Percentiles rank a stretch among this genome's conserved stretches.
Evolutionary conservation across 2,329 filamentous ascomycete genomes (phyloP).

Genomic region (Phaeosphaeriaceae sp.): DNA sequence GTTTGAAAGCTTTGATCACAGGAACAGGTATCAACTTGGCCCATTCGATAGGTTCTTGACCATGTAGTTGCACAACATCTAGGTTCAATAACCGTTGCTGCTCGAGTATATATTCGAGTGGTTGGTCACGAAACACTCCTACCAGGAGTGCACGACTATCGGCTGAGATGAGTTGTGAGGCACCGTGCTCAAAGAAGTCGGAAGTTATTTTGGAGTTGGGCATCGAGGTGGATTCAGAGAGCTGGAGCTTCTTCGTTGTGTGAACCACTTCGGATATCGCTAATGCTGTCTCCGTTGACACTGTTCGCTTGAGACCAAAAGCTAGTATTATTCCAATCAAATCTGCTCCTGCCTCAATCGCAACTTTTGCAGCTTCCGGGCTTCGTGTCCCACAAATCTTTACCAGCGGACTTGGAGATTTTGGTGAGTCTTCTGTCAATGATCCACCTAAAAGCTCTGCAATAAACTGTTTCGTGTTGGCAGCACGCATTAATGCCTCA

Average conservation of each 20-base stretch:
- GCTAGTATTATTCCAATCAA: slow-evolving; percentile 93
- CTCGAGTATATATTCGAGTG: slow-evolving; percentile 79
- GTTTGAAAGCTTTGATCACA: slow-evolving; percentile 85
- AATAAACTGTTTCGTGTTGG: slow-evolving; percentile 83
- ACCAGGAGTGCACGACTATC: slow-evolving; percentile 76
- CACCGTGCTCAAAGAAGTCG: slow-evolving; percentile 74
- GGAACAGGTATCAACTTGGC: slow-evolving; percentile 86
- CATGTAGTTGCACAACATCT: slow-evolving; percentile 92
- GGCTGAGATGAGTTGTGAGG: slow-evolving; percentile 54
- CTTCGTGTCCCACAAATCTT: slow-evolving; percentile 96
- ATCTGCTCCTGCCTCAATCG: slow-evolving; percentile 86
- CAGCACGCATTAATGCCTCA: slow-evolving; percentile 92
- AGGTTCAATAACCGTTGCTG: slow-evolving; percentile 78
- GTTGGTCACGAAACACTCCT: slow-evolving; percentile 92
- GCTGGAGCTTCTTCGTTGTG: slow-evolving; percentile 49
- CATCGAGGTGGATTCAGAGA: slow-evolving; percentile 28
- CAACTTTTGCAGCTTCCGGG: slow-evolving; percentile 77
- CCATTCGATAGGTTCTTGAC: slow-evolving; percentile 92
- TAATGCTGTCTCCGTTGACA: slow-evolving; percentile 77
- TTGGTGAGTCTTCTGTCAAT: slow-evolving; percentile 17
- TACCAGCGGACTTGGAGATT: slow-evolving; percentile 63
- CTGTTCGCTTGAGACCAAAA: slow-evolving; percentile 77
- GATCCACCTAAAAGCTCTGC: slow-evolving; percentile 74
- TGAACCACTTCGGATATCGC: slow-evolving; percentile 83
- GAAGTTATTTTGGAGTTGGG: slow-evolving; percentile 49